Base-by-base conservation (phyloP, 371 early-diverging fungal genomes). In the Mortierella sp. region DNA sequence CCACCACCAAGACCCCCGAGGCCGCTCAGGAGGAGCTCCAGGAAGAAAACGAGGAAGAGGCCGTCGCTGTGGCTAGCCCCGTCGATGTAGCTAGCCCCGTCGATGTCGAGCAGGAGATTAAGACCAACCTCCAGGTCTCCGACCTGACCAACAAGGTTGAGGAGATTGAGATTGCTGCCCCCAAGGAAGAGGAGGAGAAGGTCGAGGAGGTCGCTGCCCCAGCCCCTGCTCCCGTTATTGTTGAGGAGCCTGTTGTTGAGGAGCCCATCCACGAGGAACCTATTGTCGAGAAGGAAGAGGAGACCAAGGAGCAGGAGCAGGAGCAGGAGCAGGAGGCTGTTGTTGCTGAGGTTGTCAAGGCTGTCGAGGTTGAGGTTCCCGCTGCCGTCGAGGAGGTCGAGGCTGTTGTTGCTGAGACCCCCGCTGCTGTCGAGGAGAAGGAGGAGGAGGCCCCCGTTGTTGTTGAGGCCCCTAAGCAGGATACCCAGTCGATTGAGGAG, bases 121-220 rank as follows among this genome's bases (percentile, higher is more conserved):
- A 83, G 29, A 63, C 79, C 11, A 60, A 4, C 44, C 35, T 65
- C n/a, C 75, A 77, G 27, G 77, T 70, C 18, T 56, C 75, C 0
- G 78, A 81, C 16, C 48, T 80, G 75, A 46, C 80, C 10, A 72
- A 77, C 16, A 74, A 79, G 71, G 76, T 76, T 44, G 49, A 80
- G 55, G 75, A 79, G 29, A 75, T 78, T 75, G 81, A 75, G 43
- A 70, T 80, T 35, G 46, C 41, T 6, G 74, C n/a, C 48, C 56
- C 75, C n/a, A 46, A 70, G 58, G 63, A 77, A n/a, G 41, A 79
- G 48, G 75, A 79, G 71, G 70, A 79, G 71, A 12, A 51, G n/a
- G 4, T 18, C 38, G 72, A 71, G 58, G 55, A 65, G 18, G 44
- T 44, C 10, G 38, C 12, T 6, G 24, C 49, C 38, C 27, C 38